A percentile compares a stretch with the other conserved stretches of the same genome.
These are phyloP conservation scores for Rhodotorula sp. DNA, from an alignment of 1,284 basidiomycete species.

Conservation along the genomic window DNA sequence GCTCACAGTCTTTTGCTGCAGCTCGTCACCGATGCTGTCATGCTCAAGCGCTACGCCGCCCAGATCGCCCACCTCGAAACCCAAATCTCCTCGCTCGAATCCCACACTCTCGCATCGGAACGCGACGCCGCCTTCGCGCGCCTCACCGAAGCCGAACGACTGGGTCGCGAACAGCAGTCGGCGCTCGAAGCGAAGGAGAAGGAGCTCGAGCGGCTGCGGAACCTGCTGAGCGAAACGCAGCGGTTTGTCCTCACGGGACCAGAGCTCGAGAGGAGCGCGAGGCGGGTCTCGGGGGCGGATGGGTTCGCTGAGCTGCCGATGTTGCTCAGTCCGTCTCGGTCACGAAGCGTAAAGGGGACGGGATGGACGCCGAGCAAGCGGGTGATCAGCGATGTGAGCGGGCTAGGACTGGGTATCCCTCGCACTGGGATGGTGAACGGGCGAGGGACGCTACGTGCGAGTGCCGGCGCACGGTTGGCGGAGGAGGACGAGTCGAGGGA, in stretches of 20 bases:
- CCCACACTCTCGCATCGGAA: conserved; percentile 3
- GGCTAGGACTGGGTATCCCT: conserved; percentile 33
- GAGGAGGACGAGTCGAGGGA: conserved; percentile 17
- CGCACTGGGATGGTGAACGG: background rate
- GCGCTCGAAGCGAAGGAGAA: conserved; percentile 23
- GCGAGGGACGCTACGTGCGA: background rate
- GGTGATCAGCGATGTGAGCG: conserved; percentile 21
- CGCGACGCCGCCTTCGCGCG: conserved; percentile 8
- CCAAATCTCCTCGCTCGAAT: conserved; percentile 40
- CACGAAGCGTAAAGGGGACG: conserved; percentile 1
- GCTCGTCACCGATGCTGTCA: conserved; percentile 46
- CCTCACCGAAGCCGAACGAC: background rate
- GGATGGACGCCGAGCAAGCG: conserved; percentile 1
- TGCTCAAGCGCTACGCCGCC: conserved; percentile 51
- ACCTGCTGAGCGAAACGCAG: conserved; percentile 28
- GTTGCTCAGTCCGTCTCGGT: conserved; percentile 26
- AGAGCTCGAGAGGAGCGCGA: conserved; percentile 29
- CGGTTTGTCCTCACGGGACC: conserved; percentile 39
- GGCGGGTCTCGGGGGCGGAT: conserved; percentile 18
- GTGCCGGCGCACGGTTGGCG: conserved; percentile 8
- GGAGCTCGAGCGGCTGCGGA: conserved; percentile 28
- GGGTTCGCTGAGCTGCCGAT: background rate
- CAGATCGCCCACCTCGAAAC: conserved; percentile 52
- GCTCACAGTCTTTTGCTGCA: background rate
- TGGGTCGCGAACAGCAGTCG: conserved; percentile 7